Evolutionary conservation across 768 basidiomycete species (phyloP), one percentile per base, ranked within the genome.

Genomic region (Cantharellus cinnabarinus): DNA sequence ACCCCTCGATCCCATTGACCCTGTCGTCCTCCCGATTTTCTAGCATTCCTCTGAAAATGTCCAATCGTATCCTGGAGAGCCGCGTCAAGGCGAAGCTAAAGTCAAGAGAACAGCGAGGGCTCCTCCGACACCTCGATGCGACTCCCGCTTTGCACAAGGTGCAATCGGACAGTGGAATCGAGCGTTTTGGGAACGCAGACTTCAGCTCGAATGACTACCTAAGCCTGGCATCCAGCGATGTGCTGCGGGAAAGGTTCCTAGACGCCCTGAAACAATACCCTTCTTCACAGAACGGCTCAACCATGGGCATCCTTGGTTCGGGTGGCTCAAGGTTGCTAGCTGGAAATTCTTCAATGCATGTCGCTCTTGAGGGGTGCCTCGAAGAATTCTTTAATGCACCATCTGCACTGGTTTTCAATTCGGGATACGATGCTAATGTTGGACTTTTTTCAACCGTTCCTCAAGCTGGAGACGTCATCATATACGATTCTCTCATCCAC

Each of bases 161-260:
- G 20, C 20, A 29, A 29, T 29, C 69, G 20, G 55, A 69, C 10
- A 62, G 65, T 53, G 66, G 58, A 61, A 62, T 34, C 20, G 20
- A 29, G 20, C 20, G 20, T 29, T 29, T 29, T 29, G 20, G 20
- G 20, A 29, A 29, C 20, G 70, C 76, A 58, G 86, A 90, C 66
- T 89, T 89, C 68, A 83, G 77, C n/a, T 85, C 89, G 2, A 95
- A 94, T 69, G 89, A 95, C 70, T 95, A 93, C 70, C 83, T 95
- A 58, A 89, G 89, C 0, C 75, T 95, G 35, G 73, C 89, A 1
- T 68, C 72, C 20, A 86, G 81, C 2, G 64, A 74, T 1, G 62
- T 64, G 20, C 74, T 91, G 7, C 81, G 83, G 38, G 58, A 68
- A 0, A 71, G 69, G 4, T 84, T 89, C 65, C 74, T 93, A 41